These are phyloP conservation scores for Ceratopteris richardii DNA, from an alignment of 75 land plant genomes.

Conservation along the genomic window DNA sequence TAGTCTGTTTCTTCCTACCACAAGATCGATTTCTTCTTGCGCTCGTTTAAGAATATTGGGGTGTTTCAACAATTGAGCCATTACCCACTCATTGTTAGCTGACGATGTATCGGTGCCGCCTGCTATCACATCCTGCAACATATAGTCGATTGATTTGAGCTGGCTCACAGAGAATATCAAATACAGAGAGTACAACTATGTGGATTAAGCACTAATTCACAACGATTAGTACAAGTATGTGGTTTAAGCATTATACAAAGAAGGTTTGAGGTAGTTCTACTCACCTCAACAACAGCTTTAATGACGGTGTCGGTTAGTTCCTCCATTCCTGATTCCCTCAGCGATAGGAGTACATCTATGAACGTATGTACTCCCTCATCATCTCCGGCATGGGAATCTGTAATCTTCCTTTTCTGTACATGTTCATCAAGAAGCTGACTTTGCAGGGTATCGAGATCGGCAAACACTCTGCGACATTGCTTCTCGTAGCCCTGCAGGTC, in stretches of 20 bases:
- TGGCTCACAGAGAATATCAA: not conserved
- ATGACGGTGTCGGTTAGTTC: conserved; percentile 63
- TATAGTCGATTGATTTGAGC: not conserved
- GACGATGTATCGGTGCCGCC: conserved; percentile 81
- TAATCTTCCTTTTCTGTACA: not conserved
- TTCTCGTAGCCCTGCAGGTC: conserved; percentile 50
- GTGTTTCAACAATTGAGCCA: conserved; percentile 72
- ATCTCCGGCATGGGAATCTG: too few species aligned
- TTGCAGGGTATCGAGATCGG: conserved; percentile 41
- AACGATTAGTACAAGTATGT: not conserved
- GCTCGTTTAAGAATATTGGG: conserved; percentile 45
- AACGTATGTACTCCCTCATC: conserved; percentile 39
- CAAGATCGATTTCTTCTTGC: conserved; percentile 61
- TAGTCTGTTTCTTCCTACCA: conserved; percentile 53
- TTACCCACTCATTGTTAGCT: conserved; percentile 82
- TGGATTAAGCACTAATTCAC: not conserved
- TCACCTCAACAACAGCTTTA: conserved; percentile 76
- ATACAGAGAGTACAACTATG: not conserved
- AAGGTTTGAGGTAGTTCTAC: not conserved
- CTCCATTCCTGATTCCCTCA: conserved; percentile 62
- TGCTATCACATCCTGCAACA: conserved; percentile 82
- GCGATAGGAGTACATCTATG: conserved; percentile 60
- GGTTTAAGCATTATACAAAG: not conserved
- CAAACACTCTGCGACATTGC: conserved; percentile 43
- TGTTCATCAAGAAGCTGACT: conserved; percentile 59